A percentile compares a stretch with the other conserved stretches of the same genome.
These are phyloP conservation scores for Endoconidiophora laricicola DNA, from an alignment of 2,329 filamentous ascomycete species.

Conservation along the genomic window DNA sequence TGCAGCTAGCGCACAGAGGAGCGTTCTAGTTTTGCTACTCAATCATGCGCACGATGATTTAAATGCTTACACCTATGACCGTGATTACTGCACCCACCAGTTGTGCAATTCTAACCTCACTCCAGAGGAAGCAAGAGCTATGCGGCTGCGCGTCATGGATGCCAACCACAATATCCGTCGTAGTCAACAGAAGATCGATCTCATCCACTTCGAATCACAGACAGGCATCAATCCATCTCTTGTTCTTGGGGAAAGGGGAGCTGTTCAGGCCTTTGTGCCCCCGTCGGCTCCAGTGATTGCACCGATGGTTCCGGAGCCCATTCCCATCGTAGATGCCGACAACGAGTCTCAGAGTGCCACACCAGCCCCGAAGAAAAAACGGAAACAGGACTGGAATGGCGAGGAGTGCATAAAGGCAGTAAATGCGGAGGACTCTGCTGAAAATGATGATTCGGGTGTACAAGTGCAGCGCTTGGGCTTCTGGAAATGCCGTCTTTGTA, in stretches of 20 bases:
- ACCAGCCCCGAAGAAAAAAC: slow-evolving; percentile 9
- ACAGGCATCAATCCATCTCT: slow-evolving; percentile 10
- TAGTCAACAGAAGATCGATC: slow-evolving; percentile 23
- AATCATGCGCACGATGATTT: slow-evolving; percentile 27
- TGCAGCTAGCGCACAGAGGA: slow-evolving; percentile 6
- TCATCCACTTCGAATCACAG: slow-evolving; percentile 20
- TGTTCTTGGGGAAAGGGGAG: slow-evolving; percentile 13
- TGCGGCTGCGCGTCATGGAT: slow-evolving; percentile 28
- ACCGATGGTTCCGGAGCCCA: slow-evolving; percentile 7
- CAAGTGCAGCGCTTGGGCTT: slow-evolving; percentile 26
- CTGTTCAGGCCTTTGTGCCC: slow-evolving; percentile 11
- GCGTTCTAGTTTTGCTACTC: slow-evolving; percentile 9
- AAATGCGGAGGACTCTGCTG: slow-evolving; percentile 12
- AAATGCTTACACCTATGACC: slow-evolving; percentile 25
- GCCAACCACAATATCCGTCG: slow-evolving; percentile 28
- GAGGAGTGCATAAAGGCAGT: slow-evolving; percentile 9
- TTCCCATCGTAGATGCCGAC: slow-evolving; percentile 12
- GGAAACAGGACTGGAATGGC: slow-evolving; percentile 7
- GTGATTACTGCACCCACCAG: slow-evolving; percentile 25
- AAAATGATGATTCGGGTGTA: slow-evolving; percentile 12
- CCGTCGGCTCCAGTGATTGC: slow-evolving; percentile 5
- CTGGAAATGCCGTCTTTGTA: slow-evolving; percentile 31
- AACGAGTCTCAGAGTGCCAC: slow-evolving; percentile 1
- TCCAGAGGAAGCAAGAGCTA: slow-evolving; percentile 24
- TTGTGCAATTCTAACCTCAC: slow-evolving; percentile 21